Evolutionary conservation across 2,329 filamentous ascomycete species (phyloP).

Genomic region (Juglanconis sp.): DNA sequence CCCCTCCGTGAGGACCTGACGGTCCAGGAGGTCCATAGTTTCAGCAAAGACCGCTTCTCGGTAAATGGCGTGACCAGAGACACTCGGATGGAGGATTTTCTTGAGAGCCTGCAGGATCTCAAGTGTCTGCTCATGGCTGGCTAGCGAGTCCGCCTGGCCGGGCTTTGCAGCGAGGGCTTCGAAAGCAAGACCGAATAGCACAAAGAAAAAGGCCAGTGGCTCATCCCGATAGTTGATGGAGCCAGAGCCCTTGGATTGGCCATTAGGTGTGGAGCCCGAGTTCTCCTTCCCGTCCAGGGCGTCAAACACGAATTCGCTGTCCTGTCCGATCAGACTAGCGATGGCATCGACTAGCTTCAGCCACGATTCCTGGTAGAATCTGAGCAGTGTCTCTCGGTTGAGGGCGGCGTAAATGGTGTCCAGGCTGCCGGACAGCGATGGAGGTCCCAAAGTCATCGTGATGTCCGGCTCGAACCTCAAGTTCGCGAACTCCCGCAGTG

Average conservation of each 20-base stretch:
- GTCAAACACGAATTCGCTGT: constrained; percentile 96
- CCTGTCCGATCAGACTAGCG: constrained; percentile 93
- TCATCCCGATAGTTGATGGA: constrained; percentile 94
- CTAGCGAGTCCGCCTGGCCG: constrained; percentile 61
- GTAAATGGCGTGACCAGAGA: constrained; percentile 95
- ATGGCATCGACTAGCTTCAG: constrained; percentile 95
- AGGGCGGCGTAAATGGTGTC: constrained; percentile 93
- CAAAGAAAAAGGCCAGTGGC: constrained; percentile 97
- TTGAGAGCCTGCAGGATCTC: constrained; percentile 88
- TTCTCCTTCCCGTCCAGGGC: constrained; percentile 82
- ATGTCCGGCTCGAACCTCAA: constrained; percentile 93
- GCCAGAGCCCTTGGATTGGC: constrained; percentile 62
- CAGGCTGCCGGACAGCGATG: constrained; percentile 77
- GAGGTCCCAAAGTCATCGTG: constrained; percentile 80
- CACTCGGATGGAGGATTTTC: constrained; percentile 90
- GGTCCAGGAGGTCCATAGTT: constrained; percentile 92
- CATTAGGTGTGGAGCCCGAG: constrained; percentile 44
- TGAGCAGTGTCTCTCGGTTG: constrained; percentile 87
- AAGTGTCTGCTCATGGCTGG: constrained; percentile 69
- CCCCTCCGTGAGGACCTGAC: constrained; percentile 86
- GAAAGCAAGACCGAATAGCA: constrained; percentile 93
- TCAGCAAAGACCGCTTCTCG: constrained; percentile 94
- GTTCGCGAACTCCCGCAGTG: constrained; percentile 87
- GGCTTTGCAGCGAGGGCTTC: constrained; percentile 87
- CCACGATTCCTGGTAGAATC: constrained; percentile 97